Percentiles rank a stretch among this genome's conserved stretches.
phyloP scores from a whole-genome alignment of 495 filamentous ascomycete species.

The Penicillium salamii region DNA sequence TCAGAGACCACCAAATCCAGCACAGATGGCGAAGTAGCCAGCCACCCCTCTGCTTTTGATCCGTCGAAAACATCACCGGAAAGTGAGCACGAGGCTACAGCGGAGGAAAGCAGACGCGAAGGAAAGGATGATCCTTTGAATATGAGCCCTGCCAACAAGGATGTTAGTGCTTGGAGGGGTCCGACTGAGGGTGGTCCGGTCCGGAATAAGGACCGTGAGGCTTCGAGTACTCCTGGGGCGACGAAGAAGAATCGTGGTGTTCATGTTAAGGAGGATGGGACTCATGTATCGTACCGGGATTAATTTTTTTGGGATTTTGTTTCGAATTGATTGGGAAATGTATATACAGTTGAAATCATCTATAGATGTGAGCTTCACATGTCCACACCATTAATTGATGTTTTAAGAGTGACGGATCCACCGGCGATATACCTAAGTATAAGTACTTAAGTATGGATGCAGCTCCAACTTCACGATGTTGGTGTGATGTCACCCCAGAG shows the following conservation, averaged over 20 bases:
- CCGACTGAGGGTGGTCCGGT: constrained; percentile 48
- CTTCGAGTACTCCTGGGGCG: constrained; percentile 45
- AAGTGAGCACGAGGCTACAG: constrained; percentile 42
- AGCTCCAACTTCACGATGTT: too few relatives aligned
- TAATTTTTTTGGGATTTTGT: background rate
- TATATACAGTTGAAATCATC: too few relatives aligned
- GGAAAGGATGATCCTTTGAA: constrained; percentile 46
- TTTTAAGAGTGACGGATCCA: too few relatives aligned
- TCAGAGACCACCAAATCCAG: constrained; percentile 59
- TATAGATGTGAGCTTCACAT: too few relatives aligned
- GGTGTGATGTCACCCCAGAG: too few relatives aligned
- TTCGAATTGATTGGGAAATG: background rate
- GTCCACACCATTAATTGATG: too few relatives aligned
- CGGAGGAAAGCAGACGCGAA: constrained; percentile 28
- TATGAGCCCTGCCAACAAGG: constrained; percentile 58
- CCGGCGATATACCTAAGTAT: too few relatives aligned
- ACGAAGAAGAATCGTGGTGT: constrained; percentile 44
- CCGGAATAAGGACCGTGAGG: constrained; percentile 35
- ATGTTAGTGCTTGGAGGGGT: constrained; percentile 49
- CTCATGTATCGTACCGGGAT: constrained; percentile 24
- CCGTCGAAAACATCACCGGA: constrained; percentile 57
- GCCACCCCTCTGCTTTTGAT: constrained; percentile 54
- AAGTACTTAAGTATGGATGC: too few relatives aligned
- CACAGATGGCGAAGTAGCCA: constrained; percentile 53
- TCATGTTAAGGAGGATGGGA: constrained; percentile 28